These are phyloP conservation scores for Suillus fuscotomentosus DNA, from an alignment of 768 basidiomycete species.

Conservation along the genomic window DNA sequence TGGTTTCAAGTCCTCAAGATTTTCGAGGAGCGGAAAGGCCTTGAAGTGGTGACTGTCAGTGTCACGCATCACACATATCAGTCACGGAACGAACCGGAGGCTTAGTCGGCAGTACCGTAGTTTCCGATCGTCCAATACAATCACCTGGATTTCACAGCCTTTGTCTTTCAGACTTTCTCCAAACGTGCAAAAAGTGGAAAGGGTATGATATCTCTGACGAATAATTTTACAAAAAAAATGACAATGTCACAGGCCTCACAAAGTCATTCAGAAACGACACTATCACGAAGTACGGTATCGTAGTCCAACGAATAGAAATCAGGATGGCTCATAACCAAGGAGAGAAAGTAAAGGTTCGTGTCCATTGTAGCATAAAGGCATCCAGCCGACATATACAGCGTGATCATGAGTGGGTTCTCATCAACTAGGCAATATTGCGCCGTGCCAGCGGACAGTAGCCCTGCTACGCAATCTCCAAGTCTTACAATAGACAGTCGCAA, in stretches of 20 bases:
- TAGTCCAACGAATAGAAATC: background rate
- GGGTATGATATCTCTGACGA: slow-evolving; percentile 8
- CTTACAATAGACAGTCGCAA: slow-evolving; percentile 67
- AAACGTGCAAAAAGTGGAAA: background rate
- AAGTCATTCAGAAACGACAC: slow-evolving; percentile 1
- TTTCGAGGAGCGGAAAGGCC: slow-evolving; percentile 39
- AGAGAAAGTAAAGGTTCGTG: slow-evolving; percentile 5
- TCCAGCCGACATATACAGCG: slow-evolving; percentile 19
- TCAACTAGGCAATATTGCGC: slow-evolving; percentile 14
- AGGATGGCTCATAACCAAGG: background rate
- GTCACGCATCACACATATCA: slow-evolving; percentile 45
- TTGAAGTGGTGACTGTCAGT: slow-evolving; percentile 29
- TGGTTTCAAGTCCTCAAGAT: slow-evolving; percentile 37
- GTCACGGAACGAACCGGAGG: slow-evolving; percentile 52
- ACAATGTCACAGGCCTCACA: slow-evolving; percentile 1
- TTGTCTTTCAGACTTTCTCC: background rate
- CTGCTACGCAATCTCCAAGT: slow-evolving; percentile 6
- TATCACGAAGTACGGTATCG: background rate
- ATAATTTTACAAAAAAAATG: slow-evolving; percentile 24
- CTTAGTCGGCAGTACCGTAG: slow-evolving; percentile 16
- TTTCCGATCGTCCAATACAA: slow-evolving; percentile 6
- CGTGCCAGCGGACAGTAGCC: slow-evolving; percentile 10
- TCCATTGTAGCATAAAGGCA: slow-evolving; percentile 7
- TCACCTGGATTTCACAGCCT: slow-evolving; percentile 1
- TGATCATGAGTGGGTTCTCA: slow-evolving; percentile 9